These are phyloP conservation scores for Infundibulicybe gibba DNA, from an alignment of 768 basidiomycete genomes.

Conservation along the genomic window DNA sequence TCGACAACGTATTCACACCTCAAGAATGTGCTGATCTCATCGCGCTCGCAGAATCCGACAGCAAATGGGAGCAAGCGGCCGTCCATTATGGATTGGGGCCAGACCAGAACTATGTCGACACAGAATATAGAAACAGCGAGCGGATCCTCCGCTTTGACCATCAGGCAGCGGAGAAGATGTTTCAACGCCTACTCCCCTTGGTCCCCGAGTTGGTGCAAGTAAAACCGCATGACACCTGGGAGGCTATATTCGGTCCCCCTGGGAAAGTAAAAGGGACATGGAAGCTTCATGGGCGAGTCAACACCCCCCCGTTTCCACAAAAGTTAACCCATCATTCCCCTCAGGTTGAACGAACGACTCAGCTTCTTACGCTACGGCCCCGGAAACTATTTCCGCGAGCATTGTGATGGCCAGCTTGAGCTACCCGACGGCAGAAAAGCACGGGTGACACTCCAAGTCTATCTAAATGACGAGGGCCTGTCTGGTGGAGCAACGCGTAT, in stretches of 20 bases:
- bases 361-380: conserved; percentile 41
- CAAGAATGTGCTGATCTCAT: conserved; percentile 37
- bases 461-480: conserved; percentile 31
- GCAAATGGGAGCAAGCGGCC: conserved; percentile 33
- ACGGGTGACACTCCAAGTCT: conserved; percentile 39
- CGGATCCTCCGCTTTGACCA: conserved; percentile 33
- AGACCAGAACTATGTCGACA: conserved; percentile 27
- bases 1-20: conserved; percentile 36
- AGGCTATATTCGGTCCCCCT: conserved; percentile 20
- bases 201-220: conserved; percentile 33
- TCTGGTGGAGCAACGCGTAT: conserved; percentile 37
- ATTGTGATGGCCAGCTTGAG: conserved; percentile 31
- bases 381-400: conserved; percentile 36
- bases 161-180: conserved; percentile 27
- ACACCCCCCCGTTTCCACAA: too few species aligned
- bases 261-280: conserved; percentile 24
- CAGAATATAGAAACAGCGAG: conserved; percentile 36
- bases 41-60: conserved; percentile 28
- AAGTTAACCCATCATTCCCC: too few species aligned
- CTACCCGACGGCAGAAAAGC: conserved; percentile 29
- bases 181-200: conserved; percentile 30
- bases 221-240: conserved; percentile 26
- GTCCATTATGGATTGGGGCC: conserved; percentile 22
- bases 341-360: conserved; percentile 32
- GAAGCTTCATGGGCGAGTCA: conserved; percentile 32